Conservation (phyloP, 148 eudicot species). For the Diospyros lotus region DNA sequence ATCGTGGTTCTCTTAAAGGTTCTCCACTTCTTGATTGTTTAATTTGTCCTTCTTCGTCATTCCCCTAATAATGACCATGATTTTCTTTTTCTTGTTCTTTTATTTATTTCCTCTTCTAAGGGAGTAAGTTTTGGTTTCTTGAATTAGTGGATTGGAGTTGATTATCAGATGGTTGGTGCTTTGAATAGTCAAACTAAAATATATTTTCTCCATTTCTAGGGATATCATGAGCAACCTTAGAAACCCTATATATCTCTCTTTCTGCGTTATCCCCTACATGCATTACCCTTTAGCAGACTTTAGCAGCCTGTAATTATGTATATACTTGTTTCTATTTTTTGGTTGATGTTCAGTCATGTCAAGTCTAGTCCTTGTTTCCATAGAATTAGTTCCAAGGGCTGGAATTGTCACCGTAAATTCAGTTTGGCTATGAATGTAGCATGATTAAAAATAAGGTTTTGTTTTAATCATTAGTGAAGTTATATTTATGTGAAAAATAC, state of each 20-base stretch:
- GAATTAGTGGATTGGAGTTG: not conserved
- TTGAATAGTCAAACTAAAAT: not conserved
- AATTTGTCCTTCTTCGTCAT: not conserved
- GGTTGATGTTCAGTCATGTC: not conserved
- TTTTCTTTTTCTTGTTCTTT: not conserved
- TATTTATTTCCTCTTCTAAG: conserved; percentile 4
- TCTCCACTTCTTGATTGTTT: conserved; percentile 9
- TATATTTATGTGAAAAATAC: not conserved
- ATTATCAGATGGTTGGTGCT: not conserved
- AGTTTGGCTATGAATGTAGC: not conserved
- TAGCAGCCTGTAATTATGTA: too few species aligned
- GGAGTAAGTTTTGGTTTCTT: not conserved
- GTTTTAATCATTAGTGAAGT: not conserved
- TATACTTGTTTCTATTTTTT: not conserved
- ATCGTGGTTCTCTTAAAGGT: conserved; percentile 83
- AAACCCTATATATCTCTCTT: too few species aligned
- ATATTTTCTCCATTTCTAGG: not conserved
- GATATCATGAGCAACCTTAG: not conserved
- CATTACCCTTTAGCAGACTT: too few species aligned
- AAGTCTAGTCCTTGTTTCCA: not conserved
- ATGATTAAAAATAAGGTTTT: not conserved
- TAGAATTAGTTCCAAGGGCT: not conserved
- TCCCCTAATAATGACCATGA: not conserved
- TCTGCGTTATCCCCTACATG: not conserved
- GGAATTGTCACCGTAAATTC: too few species aligned